phyloP scores from a whole-genome alignment of 176 grass and related monocot species.

The Carex littledalei region DNA sequence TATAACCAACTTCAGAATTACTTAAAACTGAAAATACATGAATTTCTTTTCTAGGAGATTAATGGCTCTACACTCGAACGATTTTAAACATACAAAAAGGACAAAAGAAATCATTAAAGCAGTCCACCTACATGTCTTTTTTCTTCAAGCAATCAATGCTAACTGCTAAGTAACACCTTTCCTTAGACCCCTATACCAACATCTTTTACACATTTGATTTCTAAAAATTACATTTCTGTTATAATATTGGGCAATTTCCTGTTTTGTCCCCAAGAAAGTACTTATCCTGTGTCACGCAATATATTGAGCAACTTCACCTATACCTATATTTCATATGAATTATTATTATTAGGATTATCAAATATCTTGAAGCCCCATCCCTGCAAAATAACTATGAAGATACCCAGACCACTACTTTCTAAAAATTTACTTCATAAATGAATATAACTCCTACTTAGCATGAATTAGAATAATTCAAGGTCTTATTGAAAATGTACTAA shows the following conservation, averaged over 20 bases:
- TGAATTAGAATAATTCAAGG: not conserved
- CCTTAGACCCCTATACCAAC: conserved; percentile 1
- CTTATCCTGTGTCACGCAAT: not conserved
- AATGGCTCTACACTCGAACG: not conserved
- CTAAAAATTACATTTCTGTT: not conserved
- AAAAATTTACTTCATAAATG: not conserved
- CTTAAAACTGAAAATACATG: not conserved
- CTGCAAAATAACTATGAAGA: not conserved
- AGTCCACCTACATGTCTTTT: not conserved
- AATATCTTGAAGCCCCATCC: not conserved
- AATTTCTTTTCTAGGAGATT: not conserved
- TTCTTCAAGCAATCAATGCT: not conserved
- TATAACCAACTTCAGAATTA: not conserved
- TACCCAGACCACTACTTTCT: not conserved
- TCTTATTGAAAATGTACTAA: not conserved
- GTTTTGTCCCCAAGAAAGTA: not conserved
- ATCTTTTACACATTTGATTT: not conserved
- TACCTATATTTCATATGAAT: not conserved
- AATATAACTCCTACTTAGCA: not conserved
- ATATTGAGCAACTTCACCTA: not conserved
- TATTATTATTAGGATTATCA: not conserved
- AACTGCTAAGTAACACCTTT: conserved; percentile 3
- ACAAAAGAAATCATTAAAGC: not conserved
- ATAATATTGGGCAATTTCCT: not conserved
- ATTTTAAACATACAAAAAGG: not conserved